Conservation (phyloP, 805 yeast species). For the Kodamaea kaohsiungensis region DNA sequence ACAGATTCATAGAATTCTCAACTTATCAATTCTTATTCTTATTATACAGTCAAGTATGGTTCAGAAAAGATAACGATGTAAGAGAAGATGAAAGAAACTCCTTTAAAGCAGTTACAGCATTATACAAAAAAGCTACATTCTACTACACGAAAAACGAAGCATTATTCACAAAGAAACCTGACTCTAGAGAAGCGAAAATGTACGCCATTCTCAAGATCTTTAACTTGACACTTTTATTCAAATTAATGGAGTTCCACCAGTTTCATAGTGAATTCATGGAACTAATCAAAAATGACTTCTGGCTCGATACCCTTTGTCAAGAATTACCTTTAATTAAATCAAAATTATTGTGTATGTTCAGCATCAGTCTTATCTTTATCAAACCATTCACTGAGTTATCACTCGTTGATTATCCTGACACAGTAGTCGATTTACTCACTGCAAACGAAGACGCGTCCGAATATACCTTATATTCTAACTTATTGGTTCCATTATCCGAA, state of each 20-base stretch:
- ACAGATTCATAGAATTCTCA: conserved; percentile 29
- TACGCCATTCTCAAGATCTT: conserved; percentile 17
- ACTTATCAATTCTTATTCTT: conserved; percentile 26
- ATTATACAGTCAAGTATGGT: conserved; percentile 25
- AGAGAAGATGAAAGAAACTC: conserved; percentile 8
- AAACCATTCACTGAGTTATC: conserved; percentile 32
- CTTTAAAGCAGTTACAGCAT: conserved; percentile 13
- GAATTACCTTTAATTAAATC: conserved; percentile 15
- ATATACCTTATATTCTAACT: conserved; percentile 17
- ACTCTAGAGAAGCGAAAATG: conserved; percentile 4
- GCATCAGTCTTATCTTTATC: conserved; percentile 24
- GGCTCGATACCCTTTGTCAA: conserved; percentile 1
- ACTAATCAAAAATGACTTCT: conserved; percentile 8
- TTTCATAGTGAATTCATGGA: conserved; percentile 25
- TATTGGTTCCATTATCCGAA: conserved; percentile 23
- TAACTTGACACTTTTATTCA: conserved; percentile 24
- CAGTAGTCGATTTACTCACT: conserved; percentile 20
- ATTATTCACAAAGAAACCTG: conserved; percentile 12
- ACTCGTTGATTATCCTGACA: conserved; percentile 19
- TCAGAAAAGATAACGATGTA: conserved; percentile 12
- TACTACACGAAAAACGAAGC: conserved; percentile 25
- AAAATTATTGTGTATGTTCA: conserved; percentile 25
- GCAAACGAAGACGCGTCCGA: conserved; percentile 17
- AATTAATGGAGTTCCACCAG: conserved; percentile 25
- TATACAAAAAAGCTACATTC: conserved; percentile 23